Conservation (phyloP, 352 stramenopile species). For the Pseudoperonospora humuli region DNA sequence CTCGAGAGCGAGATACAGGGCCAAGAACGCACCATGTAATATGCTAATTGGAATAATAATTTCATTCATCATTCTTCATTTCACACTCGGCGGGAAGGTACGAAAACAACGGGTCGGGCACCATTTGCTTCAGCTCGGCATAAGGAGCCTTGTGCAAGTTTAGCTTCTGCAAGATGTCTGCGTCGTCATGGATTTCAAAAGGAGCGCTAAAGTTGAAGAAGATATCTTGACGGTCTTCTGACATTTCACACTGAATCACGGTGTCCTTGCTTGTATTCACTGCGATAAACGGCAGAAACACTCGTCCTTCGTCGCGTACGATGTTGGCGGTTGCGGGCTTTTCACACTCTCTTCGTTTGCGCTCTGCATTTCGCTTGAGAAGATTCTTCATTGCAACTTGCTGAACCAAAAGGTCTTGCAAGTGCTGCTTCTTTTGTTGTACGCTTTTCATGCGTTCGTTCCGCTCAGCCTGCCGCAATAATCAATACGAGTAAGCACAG, state of each 20-base stretch:
- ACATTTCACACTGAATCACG: constrained; percentile 96
- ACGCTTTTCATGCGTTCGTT: constrained; percentile 75
- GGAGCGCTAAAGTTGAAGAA: constrained; percentile 95
- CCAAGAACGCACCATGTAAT: too few species aligned
- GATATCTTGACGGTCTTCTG: constrained; percentile 90
- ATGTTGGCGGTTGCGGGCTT: constrained; percentile 19
- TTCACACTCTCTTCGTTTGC: constrained; percentile 40
- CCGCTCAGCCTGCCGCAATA: constrained; percentile 41
- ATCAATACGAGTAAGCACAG: constrained; percentile 1
- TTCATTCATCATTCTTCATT: constrained; percentile 60
- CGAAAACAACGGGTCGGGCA: constrained; percentile 67
- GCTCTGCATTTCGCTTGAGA: constrained; percentile 77
- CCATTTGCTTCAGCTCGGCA: constrained; percentile 59
- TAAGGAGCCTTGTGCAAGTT: constrained; percentile 79
- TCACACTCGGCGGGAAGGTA: constrained; percentile 77
- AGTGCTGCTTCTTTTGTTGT: constrained; percentile 84
- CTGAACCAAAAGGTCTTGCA: constrained; percentile 90
- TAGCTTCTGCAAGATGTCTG: constrained; percentile 93
- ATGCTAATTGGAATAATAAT: not conserved
- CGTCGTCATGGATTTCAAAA: constrained; percentile 98
- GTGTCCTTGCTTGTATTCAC: constrained; percentile 93
- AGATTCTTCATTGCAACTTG: constrained; percentile 94
- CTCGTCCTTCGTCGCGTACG: constrained; percentile 65
- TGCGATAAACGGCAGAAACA: constrained; percentile 95
- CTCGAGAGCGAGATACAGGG: too few species aligned